These are phyloP conservation scores for Globisporangium cederbergense DNA, from an alignment of 352 stramenopile genomes.

Conservation along the genomic window DNA sequence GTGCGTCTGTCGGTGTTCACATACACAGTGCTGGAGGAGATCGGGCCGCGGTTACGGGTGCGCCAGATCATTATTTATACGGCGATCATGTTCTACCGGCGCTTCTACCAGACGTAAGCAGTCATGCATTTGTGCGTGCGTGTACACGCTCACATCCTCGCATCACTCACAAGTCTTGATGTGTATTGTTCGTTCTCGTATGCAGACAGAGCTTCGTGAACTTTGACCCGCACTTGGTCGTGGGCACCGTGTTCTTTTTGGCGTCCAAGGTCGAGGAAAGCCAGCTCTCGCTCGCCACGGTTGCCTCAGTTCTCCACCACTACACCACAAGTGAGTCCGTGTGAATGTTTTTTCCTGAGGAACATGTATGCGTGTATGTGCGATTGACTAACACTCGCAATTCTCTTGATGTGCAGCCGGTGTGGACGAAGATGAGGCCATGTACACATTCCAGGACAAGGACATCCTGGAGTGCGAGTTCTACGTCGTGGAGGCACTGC, in stretches of 20 bases:
- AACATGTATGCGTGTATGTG: background rate
- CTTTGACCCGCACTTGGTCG: conserved; percentile 84
- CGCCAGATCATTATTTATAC: conserved; percentile 91
- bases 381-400: background rate
- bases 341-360: background rate
- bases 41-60: conserved; percentile 72
- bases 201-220: conserved; percentile 88
- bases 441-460: conserved; percentile 88
- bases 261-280: conserved; percentile 87
- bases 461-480: conserved; percentile 90
- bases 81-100: conserved; percentile 86
- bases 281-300: conserved; percentile 73
- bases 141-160: background rate
- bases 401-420: conserved; percentile 31
- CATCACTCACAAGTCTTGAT: background rate
- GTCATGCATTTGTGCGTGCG: background rate
- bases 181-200: background rate
- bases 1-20: background rate
- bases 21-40: conserved; percentile 76
- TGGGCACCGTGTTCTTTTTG: conserved; percentile 84
- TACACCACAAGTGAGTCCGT: conserved; percentile 72
- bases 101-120: conserved; percentile 85
- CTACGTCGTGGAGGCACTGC: conserved; percentile 84
- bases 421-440: conserved; percentile 82
- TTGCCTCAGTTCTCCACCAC: conserved; percentile 80